Base-by-base conservation (phyloP, 2,329 filamentous ascomycete genomes). In the Calonectria honghensis region DNA sequence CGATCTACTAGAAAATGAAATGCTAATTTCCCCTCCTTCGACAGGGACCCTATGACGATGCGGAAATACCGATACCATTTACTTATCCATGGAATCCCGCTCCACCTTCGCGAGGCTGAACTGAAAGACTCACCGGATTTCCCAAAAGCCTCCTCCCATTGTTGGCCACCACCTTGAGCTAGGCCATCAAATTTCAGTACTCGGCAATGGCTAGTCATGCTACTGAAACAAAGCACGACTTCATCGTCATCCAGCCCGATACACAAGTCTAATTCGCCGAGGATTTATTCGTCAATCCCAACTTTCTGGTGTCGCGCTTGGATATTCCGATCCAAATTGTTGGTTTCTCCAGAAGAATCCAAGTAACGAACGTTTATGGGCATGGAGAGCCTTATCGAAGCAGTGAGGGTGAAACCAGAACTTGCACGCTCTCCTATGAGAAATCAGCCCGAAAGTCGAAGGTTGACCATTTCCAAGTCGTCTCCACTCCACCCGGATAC, bases 81-180 rank as follows among this genome's bases (percentile, higher is more conserved):
- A 63, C 57, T 4, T 63, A 63, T 31, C 57, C 57, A 18, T 63
- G 57, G 57, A 63, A 63, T 18, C 57, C 57, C 6, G 57, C 24
- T 29, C 57, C 57, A 41, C 57, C 57, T 13, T 27, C 57, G 14
- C 57, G 57, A 27, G 57, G 57, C n/a, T 63, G 35, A 63, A 11
- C 6, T 24, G 3, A 41, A 10, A 27, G 2, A 13, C 11, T 29
- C 2, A 7, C 4, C 6, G 20, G 20, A 48, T 7, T 6, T 24
- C 24, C 5, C n/a, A 13, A 13, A n/a, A 24, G 45, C n/a, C 10
- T 48, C 10, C 24, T 48, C 20, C 18, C 45, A 10, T 24, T 13
- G 9, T 24, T 24, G 10, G 18, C 45, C 45, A 9, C 10, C 13
- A 3, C 20, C 9, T 48, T 48, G 45, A 13, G 20, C 20, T n/a